Evolutionary conservation across 2,329 filamentous ascomycete species (phyloP), one percentile per base, ranked within the genome.

Genomic region (Claviceps cyperi): DNA sequence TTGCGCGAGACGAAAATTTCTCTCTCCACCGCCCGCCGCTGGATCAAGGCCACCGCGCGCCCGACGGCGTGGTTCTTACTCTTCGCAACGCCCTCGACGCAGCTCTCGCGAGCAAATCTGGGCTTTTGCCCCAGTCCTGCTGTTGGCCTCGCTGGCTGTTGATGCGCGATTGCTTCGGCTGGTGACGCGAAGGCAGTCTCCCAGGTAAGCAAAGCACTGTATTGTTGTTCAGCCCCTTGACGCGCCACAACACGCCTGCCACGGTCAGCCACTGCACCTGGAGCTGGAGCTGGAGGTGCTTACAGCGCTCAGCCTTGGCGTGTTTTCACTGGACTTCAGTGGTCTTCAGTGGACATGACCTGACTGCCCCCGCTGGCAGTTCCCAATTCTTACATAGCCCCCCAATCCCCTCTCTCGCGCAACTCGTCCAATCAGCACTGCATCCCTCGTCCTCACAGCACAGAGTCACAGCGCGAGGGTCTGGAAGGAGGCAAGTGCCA

Each of bases 1-100:
- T 46, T 54, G 54, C 55, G 52, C 52, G 56, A 54, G 53, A 58
- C 59, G 60, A 46, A 65, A 64, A 60, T 61, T 63, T 65, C 60
- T 62, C 55, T 56, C 55, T 45, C 59, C 28, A 28, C 8, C 28
- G 28, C 53, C 57, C 49, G 48, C 51, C 24, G 52, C 55, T 52
- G 52, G 53, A 50, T 46, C 45, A 51, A 52, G 54, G 54, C 53
- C 52, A 53, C 52, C 49, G 52, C 53, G 56, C 50, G 35, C 40
- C 32, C 49, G 37, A 43, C 48, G 48, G 46, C 22, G 35, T 47
- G 19, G 28, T 28, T 46, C 5, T 24, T 22, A 22, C 49, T 35
- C 47, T 17, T 43, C 37, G 37, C 41, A 43, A 43, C 43, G 37
- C 32, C 28, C 46, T 21, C 14, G n/a, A 22, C 46, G 36, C 32